A percentile compares a stretch with the other conserved stretches of the same genome.
These are phyloP conservation scores for Tilletia caries DNA, from an alignment of 1,284 basidiomycete species.

Conservation along the genomic window DNA sequence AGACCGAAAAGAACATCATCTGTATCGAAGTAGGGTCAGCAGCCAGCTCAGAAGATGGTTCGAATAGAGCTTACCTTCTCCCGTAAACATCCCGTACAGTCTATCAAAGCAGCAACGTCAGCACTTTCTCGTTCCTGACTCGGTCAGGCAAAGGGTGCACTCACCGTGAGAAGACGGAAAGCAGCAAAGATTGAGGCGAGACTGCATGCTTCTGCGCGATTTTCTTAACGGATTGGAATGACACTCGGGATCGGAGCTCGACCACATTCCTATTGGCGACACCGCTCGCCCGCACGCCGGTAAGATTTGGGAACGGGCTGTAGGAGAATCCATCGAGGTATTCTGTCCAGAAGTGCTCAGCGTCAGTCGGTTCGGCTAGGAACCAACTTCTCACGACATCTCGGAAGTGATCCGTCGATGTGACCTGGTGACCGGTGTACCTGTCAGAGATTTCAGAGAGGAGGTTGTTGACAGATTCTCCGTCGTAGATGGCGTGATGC, in stretches of 20 bases:
- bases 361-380: slow-evolving; percentile 3
- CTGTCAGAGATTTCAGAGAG: slow-evolving; percentile 24
- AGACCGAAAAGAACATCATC: slow-evolving; percentile 34
- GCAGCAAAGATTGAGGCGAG: slow-evolving; percentile 37
- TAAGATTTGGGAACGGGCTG: slow-evolving; percentile 38
- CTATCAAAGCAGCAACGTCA: slow-evolving; percentile 22
- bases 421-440: slow-evolving; percentile 4
- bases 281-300: slow-evolving; percentile 23
- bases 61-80: neutral
- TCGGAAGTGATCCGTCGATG: slow-evolving; percentile 15
- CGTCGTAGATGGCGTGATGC: slow-evolving; percentile 49
- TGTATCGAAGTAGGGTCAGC: neutral
- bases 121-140: neutral
- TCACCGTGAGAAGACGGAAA: slow-evolving; percentile 28
- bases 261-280: neutral
- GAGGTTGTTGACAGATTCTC: slow-evolving; percentile 36
- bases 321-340: slow-evolving; percentile 28
- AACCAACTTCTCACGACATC: slow-evolving; percentile 22
- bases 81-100: neutral
- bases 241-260: slow-evolving; percentile 5
- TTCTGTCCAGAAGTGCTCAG: slow-evolving; percentile 28
- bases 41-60: too few relatives aligned
- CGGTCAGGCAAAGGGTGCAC: neutral
- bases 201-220: slow-evolving; percentile 25
- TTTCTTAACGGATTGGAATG: slow-evolving; percentile 17